A percentile compares a stretch with the other conserved stretches of the same genome.
These are phyloP conservation scores for Lagenaria siceraria DNA, from an alignment of 306 rosid species.

Conservation along the genomic window DNA sequence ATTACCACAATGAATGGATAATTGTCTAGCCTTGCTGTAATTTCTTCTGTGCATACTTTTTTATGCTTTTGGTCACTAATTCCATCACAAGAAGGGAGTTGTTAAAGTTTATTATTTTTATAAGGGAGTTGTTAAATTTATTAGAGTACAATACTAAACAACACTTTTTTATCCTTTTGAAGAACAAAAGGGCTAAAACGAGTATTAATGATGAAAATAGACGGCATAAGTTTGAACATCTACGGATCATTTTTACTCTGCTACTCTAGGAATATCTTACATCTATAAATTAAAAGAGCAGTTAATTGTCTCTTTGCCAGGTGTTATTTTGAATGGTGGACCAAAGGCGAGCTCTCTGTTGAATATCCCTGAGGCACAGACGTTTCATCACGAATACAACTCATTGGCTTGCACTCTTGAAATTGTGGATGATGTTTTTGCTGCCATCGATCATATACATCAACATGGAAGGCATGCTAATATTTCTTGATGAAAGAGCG, in stretches of 20 bases:
- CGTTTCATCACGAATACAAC: slow-evolving; percentile 82
- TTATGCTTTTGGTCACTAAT: neutral
- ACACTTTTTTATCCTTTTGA: neutral
- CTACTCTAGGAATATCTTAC: neutral
- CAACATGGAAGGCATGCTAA: slow-evolving; percentile 69
- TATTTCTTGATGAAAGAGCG: neutral
- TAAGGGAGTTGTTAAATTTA: neutral
- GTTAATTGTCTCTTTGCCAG: slow-evolving; percentile 25
- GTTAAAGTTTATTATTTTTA: neutral
- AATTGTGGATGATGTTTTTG: slow-evolving; percentile 65
- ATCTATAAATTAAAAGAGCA: neutral
- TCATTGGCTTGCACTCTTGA: slow-evolving; percentile 86
- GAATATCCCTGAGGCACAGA: slow-evolving; percentile 50
- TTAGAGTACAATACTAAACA: neutral
- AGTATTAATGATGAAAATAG: neutral
- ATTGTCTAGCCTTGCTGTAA: neutral
- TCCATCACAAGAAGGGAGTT: neutral
- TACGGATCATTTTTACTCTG: neutral
- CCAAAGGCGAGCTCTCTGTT: slow-evolving; percentile 59
- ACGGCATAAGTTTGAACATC: neutral
- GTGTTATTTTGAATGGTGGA: slow-evolving; percentile 77
- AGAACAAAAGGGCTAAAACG: neutral
- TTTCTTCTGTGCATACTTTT: neutral
- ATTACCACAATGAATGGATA: neutral
- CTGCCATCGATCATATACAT: slow-evolving; percentile 80